phyloP scores from a whole-genome alignment of 305 asterid species.

The Plantago lanceolata region DNA sequence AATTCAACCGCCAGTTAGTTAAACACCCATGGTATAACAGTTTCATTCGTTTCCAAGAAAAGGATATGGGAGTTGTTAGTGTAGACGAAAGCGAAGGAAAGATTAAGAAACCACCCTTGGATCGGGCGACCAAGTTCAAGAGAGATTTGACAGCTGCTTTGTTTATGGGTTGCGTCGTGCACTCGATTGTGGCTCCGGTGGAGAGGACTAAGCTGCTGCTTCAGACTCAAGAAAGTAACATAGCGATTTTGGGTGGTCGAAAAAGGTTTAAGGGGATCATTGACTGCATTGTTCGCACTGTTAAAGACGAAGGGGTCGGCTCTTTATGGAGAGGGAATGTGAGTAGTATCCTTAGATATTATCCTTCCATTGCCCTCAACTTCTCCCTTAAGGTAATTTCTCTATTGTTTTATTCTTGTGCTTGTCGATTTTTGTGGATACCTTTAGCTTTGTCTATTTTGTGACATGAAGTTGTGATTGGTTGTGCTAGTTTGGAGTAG shows the following conservation, averaged over 20 bases:
- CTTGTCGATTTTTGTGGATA: not conserved
- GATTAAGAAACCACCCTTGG: conserved; percentile 23
- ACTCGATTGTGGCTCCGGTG: conserved; percentile 92
- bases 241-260: conserved; percentile 64
- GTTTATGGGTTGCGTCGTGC: conserved; percentile 90
- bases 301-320: conserved; percentile 74
- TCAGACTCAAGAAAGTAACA: conserved; percentile 94
- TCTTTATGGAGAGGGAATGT: conserved; percentile 99
- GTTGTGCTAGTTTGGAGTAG: not conserved
- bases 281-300: conserved; percentile 75
- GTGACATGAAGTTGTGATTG: not conserved
- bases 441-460: not conserved
- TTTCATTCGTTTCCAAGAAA: not conserved
- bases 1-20: too few species aligned
- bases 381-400: conserved; percentile 31
- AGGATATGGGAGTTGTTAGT: conserved; percentile 21
- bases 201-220: conserved; percentile 90
- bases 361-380: conserved; percentile 94
- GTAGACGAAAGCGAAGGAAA: conserved; percentile 35
- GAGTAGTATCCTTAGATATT: conserved; percentile 88
- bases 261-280: conserved; percentile 89
- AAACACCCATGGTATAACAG: too few species aligned
- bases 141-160: conserved; percentile 93
- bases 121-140: conserved; percentile 56
- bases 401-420: not conserved